Evolutionary conservation across 495 filamentous ascomycete species (phyloP).

Genomic region (Haplographium delicatum): DNA sequence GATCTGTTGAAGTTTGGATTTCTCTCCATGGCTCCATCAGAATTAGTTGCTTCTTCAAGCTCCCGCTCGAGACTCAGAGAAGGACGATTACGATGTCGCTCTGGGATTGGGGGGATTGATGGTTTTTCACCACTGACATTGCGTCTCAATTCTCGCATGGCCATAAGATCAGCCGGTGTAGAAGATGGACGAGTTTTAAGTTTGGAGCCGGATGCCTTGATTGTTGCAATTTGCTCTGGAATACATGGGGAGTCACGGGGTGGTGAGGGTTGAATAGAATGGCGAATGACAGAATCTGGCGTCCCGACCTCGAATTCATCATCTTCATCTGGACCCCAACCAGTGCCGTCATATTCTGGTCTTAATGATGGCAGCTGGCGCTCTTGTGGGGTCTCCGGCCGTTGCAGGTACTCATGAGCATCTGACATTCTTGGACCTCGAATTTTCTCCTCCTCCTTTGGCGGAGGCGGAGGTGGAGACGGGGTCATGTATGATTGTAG

Average conservation of each 20-base stretch:
- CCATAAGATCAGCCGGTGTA: slow-evolving; percentile 75
- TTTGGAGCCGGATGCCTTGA: slow-evolving; percentile 76
- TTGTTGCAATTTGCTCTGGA: slow-evolving; percentile 81
- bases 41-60: slow-evolving; percentile 30
- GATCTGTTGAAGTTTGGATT: slow-evolving; percentile 53
- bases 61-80: slow-evolving; percentile 33
- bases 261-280: slow-evolving; percentile 47
- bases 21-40: slow-evolving; percentile 40
- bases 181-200: slow-evolving; percentile 87
- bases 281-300: slow-evolving; percentile 90
- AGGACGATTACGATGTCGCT: slow-evolving; percentile 47
- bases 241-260: slow-evolving; percentile 53
- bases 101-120: slow-evolving; percentile 54
- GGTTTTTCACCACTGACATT: slow-evolving; percentile 67
- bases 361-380: slow-evolving; percentile 31
- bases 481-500: slow-evolving; percentile 48
- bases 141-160: slow-evolving; percentile 83
- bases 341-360: slow-evolving; percentile 50
- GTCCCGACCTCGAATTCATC: slow-evolving; percentile 67
- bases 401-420: slow-evolving; percentile 45
- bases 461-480: slow-evolving; percentile 49
- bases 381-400: slow-evolving; percentile 61
- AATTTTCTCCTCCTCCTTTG: slow-evolving; percentile 10
- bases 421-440: slow-evolving; percentile 34
- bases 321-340: slow-evolving; percentile 46